phyloP scores from a whole-genome alignment of 208 protist genomes.

The Trichomonas vaginalis region DNA sequence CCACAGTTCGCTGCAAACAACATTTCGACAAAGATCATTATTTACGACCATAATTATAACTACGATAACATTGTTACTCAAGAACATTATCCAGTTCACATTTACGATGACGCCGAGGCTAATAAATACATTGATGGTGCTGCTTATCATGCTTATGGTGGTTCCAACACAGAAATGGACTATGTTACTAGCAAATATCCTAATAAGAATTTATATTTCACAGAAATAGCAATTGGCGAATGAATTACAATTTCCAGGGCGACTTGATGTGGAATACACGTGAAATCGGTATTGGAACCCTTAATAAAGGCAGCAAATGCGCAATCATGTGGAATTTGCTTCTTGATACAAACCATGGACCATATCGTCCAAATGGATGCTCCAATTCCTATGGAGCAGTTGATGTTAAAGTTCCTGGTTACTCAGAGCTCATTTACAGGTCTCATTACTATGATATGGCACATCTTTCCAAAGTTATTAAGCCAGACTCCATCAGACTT shows the following conservation, averaged over 20 bases:
- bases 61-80: neutral
- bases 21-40: neutral
- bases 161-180: neutral
- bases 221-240: conserved; percentile 2
- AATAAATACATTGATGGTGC: neutral
- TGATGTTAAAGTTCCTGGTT: neutral
- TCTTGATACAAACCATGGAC: neutral
- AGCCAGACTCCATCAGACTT: neutral
- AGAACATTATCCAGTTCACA: neutral
- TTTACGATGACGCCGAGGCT: neutral
- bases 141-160: neutral
- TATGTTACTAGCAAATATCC: neutral
- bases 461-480: neutral
- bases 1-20: neutral
- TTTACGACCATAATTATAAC: neutral
- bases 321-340: neutral
- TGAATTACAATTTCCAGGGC: neutral
- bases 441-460: neutral
- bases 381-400: neutral
- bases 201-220: neutral
- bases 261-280: neutral
- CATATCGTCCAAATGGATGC: neutral
- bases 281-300: neutral
- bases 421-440: neutral
- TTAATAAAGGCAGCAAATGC: neutral